Percentiles rank a stretch among this genome's conserved stretches.
These are phyloP conservation scores for Porpolomopsis calyptriformis DNA, from an alignment of 768 basidiomycete genomes.

Conservation along the genomic window DNA sequence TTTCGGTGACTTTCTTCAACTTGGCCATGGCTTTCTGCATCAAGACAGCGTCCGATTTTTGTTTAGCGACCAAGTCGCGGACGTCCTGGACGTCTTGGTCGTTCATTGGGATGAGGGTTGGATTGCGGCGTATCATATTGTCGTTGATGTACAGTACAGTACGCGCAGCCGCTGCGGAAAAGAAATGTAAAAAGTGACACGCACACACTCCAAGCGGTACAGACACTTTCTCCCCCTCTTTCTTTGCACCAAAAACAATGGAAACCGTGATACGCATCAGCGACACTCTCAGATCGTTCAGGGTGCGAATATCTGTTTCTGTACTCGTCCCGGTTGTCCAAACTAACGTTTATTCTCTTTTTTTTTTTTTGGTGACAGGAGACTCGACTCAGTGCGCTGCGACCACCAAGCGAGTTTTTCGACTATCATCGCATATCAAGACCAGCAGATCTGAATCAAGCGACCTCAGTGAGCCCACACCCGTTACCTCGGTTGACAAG, in stretches of 20 bases:
- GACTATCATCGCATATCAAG: slow-evolving; percentile 75
- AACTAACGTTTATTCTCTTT: neutral
- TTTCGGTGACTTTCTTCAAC: slow-evolving; percentile 38
- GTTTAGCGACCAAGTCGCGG: slow-evolving; percentile 45
- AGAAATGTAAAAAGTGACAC: slow-evolving; percentile 2
- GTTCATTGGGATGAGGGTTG: slow-evolving; percentile 66
- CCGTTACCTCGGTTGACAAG: neutral
- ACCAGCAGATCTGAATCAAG: slow-evolving; percentile 71
- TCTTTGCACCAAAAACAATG: slow-evolving; percentile 32
- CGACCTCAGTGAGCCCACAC: slow-evolving; percentile 48
- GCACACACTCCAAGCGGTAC: neutral
- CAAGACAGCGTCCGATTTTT: slow-evolving; percentile 30
- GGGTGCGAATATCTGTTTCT: slow-evolving; percentile 33
- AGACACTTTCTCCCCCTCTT: slow-evolving; percentile 10
- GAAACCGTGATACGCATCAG: slow-evolving; percentile 54
- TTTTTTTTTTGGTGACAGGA: slow-evolving; percentile 39
- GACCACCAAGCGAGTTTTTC: slow-evolving; percentile 70
- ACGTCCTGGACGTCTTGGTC: slow-evolving; percentile 75
- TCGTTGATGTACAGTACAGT: no score
- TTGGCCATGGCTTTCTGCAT: slow-evolving; percentile 19
- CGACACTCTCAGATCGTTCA: slow-evolving; percentile 59
- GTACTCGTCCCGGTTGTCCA: neutral
- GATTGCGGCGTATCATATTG: slow-evolving; percentile 72
- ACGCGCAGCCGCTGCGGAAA: slow-evolving; percentile 14
- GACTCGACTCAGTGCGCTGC: slow-evolving; percentile 64